These are phyloP conservation scores for Trametes cubensis DNA, from an alignment of 768 basidiomycete genomes.

Conservation along the genomic window DNA sequence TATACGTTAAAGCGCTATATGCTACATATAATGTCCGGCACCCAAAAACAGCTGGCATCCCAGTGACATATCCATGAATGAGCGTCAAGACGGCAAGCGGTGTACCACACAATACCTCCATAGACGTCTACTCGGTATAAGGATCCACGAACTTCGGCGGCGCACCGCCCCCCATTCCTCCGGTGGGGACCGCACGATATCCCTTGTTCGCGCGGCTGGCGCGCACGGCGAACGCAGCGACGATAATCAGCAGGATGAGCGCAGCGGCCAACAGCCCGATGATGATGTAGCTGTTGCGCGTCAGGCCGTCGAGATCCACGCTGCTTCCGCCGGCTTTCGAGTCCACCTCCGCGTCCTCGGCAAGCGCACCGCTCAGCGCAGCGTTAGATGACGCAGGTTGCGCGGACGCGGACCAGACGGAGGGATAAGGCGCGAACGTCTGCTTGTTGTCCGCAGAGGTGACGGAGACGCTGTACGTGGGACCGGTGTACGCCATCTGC, in stretches of 20 bases:
- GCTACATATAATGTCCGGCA: too few relatives aligned
- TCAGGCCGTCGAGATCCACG: slow-evolving; percentile 7
- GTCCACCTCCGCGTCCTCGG: background rate
- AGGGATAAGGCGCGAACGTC: background rate
- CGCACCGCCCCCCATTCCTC: background rate
- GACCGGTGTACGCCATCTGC: background rate
- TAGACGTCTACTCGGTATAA: background rate
- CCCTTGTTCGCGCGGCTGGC: background rate
- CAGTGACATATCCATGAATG: too few relatives aligned
- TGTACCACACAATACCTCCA: too few relatives aligned
- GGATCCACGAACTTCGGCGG: slow-evolving; percentile 3
- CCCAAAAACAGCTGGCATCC: too few relatives aligned
- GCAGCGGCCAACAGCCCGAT: slow-evolving; percentile 1
- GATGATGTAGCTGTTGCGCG: slow-evolving; percentile 10
- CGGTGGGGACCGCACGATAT: background rate
- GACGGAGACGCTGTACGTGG: background rate
- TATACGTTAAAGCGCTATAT: too few relatives aligned
- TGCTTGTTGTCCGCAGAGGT: slow-evolving; percentile 3
- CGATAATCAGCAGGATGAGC: slow-evolving; percentile 5
- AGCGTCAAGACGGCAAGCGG: too few relatives aligned
- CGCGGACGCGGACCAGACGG: background rate
- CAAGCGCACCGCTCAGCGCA: background rate
- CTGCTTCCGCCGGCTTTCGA: background rate
- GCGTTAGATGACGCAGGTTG: background rate
- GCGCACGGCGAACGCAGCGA: background rate